Base-by-base conservation (phyloP, 225 moss, liverwort and hornwort genomes). In the Polytrichum formosum region DNA sequence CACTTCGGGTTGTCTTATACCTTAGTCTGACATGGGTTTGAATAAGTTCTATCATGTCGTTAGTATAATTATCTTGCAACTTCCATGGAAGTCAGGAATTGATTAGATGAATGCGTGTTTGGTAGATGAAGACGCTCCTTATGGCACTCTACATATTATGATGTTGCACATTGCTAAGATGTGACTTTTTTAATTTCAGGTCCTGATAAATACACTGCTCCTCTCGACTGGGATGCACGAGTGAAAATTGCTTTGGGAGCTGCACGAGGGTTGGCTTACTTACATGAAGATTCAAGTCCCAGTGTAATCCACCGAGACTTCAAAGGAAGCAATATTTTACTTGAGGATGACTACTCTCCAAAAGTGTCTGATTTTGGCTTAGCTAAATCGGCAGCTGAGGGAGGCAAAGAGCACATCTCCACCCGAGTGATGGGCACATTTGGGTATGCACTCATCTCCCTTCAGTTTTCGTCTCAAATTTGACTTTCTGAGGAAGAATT, bases 351-450 rank as follows among this genome's bases (percentile, higher is more conserved):
- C 28, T 82, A 67, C 61, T 79, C 82, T 73, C 85, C 85, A 26
- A 94, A 90, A 81, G 86, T 92, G 55, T 92, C 94, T 6, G 94
- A 94, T 70, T 94, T 94, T 60, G 94, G 94, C 63, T 75, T 94
- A 61, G 90, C 94, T 19, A 94, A 92, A 76, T 78, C 88, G 7
- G 91, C 91, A 37, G 79, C 82, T 5, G 93, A 94, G 64, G 91
- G 83, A 67, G 88, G 79, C 70, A 79, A 84, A 79, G 78, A 84
- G 83, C 90, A 91, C 62, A 76, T 94, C 63, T 90, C 94, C 54
- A 94, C 94, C 59, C 78, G 88, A 70, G 92, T 94, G 33, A 94
- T 90, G 90, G 94, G 94, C 65, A 94, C 94, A 7, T 88, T 92
- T 72, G 94, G 85, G 85, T 85, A 60, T 33, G 66, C 19, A 29